These are phyloP conservation scores for Curvularia verruculosa DNA, from an alignment of 2,329 filamentous ascomycete species.

Conservation along the genomic window DNA sequence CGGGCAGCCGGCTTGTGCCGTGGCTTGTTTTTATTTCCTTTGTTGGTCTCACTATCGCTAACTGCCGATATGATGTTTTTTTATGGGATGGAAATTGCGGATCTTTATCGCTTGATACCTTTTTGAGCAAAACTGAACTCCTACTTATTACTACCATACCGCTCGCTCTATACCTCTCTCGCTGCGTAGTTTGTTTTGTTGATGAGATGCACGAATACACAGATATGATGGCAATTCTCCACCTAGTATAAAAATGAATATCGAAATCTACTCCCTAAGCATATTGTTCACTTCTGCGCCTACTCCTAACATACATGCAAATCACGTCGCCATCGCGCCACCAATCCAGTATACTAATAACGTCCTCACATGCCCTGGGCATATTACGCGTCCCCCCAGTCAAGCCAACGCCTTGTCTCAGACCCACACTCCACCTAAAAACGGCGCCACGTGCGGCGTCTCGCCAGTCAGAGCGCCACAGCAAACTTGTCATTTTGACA, in stretches of 20 bases:
- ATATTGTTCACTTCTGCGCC: too few relatives aligned
- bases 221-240: background rate
- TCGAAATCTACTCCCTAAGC: background rate
- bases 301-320: too few relatives aligned
- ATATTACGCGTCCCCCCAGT: too few relatives aligned
- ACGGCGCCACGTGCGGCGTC: too few relatives aligned
- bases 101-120: slow-evolving; percentile 8
- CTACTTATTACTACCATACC: background rate
- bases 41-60: slow-evolving; percentile 3
- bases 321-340: too few relatives aligned
- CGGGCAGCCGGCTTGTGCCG: background rate
- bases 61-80: slow-evolving; percentile 17
- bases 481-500: too few relatives aligned
- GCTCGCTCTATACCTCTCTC: background rate
- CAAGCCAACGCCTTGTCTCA: too few relatives aligned
- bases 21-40: background rate
- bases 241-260: background rate
- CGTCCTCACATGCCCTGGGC: too few relatives aligned
- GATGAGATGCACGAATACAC: slow-evolving; percentile 2
- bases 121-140: slow-evolving; percentile 3
- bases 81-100: slow-evolving; percentile 18
- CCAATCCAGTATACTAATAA: too few relatives aligned
- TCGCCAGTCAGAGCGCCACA: too few relatives aligned
- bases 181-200: slow-evolving; percentile 1
- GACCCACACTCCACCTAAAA: too few relatives aligned